Evolutionary conservation across 2,329 filamentous ascomycete species (phyloP).

Genomic region (Purpureocillium takamizusanense): DNA sequence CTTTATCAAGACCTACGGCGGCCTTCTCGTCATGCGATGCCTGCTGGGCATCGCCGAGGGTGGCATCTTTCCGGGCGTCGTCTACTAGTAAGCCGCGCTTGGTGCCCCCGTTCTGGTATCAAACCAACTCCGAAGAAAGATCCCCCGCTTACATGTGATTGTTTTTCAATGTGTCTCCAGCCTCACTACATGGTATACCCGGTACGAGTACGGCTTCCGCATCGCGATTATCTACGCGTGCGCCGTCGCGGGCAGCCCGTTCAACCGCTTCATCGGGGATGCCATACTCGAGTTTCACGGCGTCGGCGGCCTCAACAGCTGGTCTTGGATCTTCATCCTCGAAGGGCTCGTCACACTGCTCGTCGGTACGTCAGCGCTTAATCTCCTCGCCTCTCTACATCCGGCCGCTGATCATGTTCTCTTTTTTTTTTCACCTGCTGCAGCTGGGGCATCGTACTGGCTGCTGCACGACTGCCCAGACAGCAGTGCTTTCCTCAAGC

Average conservation of each 20-base stretch:
- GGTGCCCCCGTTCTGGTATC: no score
- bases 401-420: no score
- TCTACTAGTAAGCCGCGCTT: constrained; percentile 34
- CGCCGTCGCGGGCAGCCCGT: constrained; percentile 51
- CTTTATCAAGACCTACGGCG: constrained; percentile 37
- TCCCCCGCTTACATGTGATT: background rate
- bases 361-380: constrained; percentile 18
- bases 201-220: constrained; percentile 51
- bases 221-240: constrained; percentile 52
- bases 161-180: constrained; percentile 13
- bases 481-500: constrained; percentile 37
- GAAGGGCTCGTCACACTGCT: constrained; percentile 44
- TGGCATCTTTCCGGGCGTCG: constrained; percentile 53
- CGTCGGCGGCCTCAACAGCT: constrained; percentile 44
- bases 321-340: constrained; percentile 76
- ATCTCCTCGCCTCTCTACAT: no score
- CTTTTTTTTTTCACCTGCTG: constrained; percentile 5
- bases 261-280: constrained; percentile 51
- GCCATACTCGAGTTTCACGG: constrained; percentile 51
- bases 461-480: constrained; percentile 51
- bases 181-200: constrained; percentile 49
- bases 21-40: constrained; percentile 38
- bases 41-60: constrained; percentile 43
- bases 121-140: background rate
- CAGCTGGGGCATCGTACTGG: constrained; percentile 39